phyloP scores from a whole-genome alignment of 1,284 basidiomycete species.

The Ceratobasidium sp. region DNA sequence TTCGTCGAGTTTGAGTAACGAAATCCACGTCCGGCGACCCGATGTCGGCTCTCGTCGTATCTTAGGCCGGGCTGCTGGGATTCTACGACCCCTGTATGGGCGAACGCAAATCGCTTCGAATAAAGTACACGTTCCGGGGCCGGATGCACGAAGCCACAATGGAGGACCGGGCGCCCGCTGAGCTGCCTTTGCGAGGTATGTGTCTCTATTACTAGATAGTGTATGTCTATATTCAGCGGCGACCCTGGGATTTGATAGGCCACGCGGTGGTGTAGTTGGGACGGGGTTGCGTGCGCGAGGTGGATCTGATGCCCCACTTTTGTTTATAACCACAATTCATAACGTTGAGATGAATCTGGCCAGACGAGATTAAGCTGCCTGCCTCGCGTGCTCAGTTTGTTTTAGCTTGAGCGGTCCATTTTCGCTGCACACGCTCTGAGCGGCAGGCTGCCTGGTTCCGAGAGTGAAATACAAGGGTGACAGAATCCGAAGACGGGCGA shows the following conservation, averaged over 20 bases:
- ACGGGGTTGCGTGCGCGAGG: not conserved
- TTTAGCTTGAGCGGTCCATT: too few relatives aligned
- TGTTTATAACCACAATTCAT: too few relatives aligned
- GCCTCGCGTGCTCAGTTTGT: too few relatives aligned
- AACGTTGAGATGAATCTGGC: too few relatives aligned
- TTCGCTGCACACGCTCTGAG: too few relatives aligned
- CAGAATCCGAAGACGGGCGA: too few relatives aligned
- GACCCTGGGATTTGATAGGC: constrained; percentile 8
- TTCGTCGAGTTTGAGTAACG: constrained; percentile 42
- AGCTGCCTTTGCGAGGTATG: constrained; percentile 81
- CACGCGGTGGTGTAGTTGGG: constrained; percentile 24
- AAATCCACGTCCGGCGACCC: too few relatives aligned
- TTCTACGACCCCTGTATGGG: constrained; percentile 81
- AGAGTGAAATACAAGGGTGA: too few relatives aligned
- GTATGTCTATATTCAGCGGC: not conserved
- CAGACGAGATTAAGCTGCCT: too few relatives aligned
- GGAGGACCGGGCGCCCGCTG: constrained; percentile 73
- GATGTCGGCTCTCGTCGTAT: constrained; percentile 50
- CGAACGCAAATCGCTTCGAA: constrained; percentile 69
- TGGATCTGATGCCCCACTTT: constrained; percentile 21
- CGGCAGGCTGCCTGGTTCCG: too few relatives aligned
- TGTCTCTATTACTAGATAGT: not conserved
- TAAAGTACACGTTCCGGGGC: constrained; percentile 82
- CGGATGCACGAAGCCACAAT: constrained; percentile 79
- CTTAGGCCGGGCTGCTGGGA: constrained; percentile 72